A percentile compares a stretch with the other conserved stretches of the same genome.
These are phyloP conservation scores for Pyrenophora seminiperda DNA, from an alignment of 2,329 filamentous ascomycete genomes.

Conservation along the genomic window DNA sequence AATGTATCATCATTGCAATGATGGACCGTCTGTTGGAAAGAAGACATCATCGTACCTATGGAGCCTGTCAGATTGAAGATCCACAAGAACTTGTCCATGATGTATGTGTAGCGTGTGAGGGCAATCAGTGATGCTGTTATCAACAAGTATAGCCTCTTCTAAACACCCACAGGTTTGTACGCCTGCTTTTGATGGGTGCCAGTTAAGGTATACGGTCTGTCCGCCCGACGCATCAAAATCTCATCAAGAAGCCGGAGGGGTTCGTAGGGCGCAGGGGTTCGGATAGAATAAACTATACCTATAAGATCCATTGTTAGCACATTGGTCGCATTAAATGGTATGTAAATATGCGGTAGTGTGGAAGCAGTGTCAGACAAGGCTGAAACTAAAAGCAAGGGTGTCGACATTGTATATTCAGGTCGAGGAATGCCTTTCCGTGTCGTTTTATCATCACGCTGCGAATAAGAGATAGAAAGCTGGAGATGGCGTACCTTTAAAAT, in stretches of 20 bases:
- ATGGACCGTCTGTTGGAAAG: conserved; percentile 49
- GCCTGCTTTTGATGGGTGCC: conserved; percentile 60
- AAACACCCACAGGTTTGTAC: conserved; percentile 68
- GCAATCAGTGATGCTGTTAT: conserved; percentile 70
- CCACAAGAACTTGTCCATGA: conserved; percentile 4
- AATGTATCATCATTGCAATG: conserved; percentile 64
- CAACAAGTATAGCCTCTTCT: conserved; percentile 65
- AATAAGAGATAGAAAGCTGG: conserved; percentile 15
- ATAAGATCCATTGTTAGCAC: conserved; percentile 34
- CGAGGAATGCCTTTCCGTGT: conserved; percentile 73
- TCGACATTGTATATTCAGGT: conserved; percentile 68
- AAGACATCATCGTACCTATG: conserved; percentile 39
- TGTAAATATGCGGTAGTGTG: conserved; percentile 16
- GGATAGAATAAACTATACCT: conserved; percentile 40
- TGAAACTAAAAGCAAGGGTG: conserved; percentile 68
- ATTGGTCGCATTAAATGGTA: conserved; percentile 16
- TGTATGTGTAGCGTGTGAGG: conserved; percentile 15
- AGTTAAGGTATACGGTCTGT: conserved; percentile 63
- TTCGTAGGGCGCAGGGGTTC: conserved; percentile 18
- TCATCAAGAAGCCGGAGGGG: conserved; percentile 55
- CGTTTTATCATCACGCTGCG: conserved; percentile 64
- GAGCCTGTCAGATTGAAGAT: conserved; percentile 26
- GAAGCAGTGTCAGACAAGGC: conserved; percentile 66
- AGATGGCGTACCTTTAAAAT: conserved; percentile 50
- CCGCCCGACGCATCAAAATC: conserved; percentile 73